Base-by-base conservation (phyloP, 495 filamentous ascomycete species). In the Talaromyces trachyspermus region DNA sequence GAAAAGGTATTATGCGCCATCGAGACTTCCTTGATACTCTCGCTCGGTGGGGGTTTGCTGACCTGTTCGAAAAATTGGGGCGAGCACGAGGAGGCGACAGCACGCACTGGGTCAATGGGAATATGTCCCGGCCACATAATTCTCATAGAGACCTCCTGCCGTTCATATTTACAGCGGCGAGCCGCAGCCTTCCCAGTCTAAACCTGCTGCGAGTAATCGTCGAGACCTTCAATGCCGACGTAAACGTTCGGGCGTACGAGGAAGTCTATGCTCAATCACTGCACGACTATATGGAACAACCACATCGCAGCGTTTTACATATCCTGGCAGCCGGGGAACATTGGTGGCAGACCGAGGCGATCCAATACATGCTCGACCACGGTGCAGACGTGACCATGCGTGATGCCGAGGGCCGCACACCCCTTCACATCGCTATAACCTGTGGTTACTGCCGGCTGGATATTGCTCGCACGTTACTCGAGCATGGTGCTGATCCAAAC, bases 331-430 rank as follows among this genome's bases (percentile, higher is more conserved):
- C 48, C 20, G 65, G 63, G 2, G 46, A 50, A 0, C 55, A 70
- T 25, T 74, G 66, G 66, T 77, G 74, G 74, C 58, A 74, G 4
- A 51, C 58, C n/a, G 44, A 60, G 18, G 69, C 66, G 19, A 57
- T 77, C 10, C 59, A 55, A 6, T 77, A 72, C 36, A 54, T 75
- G 0, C 9, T 75, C 2, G 25, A 64, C n/a, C 54, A 60, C 1
- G 64, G 64, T n/a, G 66, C 69, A 7, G 57, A 73, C 40, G 52
- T 62, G n/a, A 59, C 68, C 3, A 35, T 58, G 9, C 56, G 56
- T 4, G 58, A 73, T 42, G 39, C 48, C 2, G 24, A 56, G 1
- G 71, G 69, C 1, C 43, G 59, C 19, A 75, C 72, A 19, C 64
- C 71, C 1, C 33, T 77, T 12, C 61, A 64, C 25, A 40, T 55